Evolutionary conservation across 768 basidiomycete species (phyloP).

Genomic region (Auricularia sp.): DNA sequence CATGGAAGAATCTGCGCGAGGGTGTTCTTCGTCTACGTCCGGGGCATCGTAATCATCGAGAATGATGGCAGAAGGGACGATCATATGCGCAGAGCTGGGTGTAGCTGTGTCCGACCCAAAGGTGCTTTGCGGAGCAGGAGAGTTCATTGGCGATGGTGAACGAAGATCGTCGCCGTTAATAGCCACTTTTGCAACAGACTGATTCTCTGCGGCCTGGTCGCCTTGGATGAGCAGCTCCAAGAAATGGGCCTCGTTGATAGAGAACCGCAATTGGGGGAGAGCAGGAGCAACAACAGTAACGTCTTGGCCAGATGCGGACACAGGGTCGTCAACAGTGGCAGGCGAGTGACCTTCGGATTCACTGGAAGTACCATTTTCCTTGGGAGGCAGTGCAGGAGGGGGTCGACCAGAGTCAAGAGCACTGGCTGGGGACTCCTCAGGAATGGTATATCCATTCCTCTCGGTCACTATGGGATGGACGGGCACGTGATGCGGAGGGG

Average conservation of each 20-base stretch:
- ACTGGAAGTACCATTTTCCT: background rate
- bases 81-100: background rate
- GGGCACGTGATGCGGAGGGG: background rate
- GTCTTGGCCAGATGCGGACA: background rate
- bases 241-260: conserved; percentile 75
- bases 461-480: background rate
- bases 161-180: background rate
- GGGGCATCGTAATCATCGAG: background rate
- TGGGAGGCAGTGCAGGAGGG: background rate
- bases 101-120: conserved; percentile 1
- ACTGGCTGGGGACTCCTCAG: background rate
- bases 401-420: background rate
- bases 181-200: background rate
- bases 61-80: background rate
- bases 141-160: conserved; percentile 1
- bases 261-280: conserved; percentile 85
- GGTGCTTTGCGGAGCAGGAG: conserved; percentile 7
- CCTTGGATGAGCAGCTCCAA: conserved; percentile 25
- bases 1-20: background rate
- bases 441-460: background rate
- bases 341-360: background rate
- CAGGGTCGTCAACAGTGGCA: background rate
- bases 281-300: conserved; percentile 76
- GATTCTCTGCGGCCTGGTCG: background rate
- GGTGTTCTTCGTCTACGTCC: background rate